A percentile compares a stretch with the other conserved stretches of the same genome.
Conservation (phyloP, 345 rosid species). For the Pistacia atlantica region DNA sequence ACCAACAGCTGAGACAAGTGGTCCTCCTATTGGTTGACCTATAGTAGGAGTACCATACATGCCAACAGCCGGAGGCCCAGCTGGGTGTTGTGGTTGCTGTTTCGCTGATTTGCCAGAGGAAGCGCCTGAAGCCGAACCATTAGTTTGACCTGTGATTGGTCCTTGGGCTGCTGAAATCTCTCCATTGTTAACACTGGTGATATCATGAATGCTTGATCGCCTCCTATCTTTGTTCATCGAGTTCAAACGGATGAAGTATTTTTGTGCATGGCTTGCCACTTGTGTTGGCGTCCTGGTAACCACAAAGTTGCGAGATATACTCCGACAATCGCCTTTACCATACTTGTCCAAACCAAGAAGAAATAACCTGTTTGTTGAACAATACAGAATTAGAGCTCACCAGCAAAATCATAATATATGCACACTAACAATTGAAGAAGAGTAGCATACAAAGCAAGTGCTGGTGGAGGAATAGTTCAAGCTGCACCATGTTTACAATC, state of each 20-base stretch:
- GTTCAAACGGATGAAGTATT: conserved; percentile 88
- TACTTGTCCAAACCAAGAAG: conserved; percentile 96
- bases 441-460: neutral
- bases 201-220: conserved; percentile 94
- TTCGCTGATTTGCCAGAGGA: conserved; percentile 61
- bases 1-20: conserved; percentile 87
- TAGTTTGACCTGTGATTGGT: conserved; percentile 91
- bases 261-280: conserved; percentile 99
- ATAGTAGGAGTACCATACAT: conserved; percentile 68
- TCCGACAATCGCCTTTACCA: conserved; percentile 98
- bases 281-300: conserved; percentile 97
- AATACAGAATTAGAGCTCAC: conserved; percentile 4
- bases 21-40: conserved; percentile 85
- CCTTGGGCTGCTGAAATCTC: conserved; percentile 71
- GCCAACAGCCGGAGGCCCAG: conserved; percentile 49
- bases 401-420: neutral
- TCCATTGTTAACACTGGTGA: conserved; percentile 79
- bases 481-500: neutral
- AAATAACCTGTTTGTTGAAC: conserved; percentile 65
- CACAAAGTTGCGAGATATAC: conserved; percentile 93
- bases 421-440: neutral
- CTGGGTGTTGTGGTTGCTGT: conserved; percentile 56
- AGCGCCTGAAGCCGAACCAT: conserved; percentile 51
- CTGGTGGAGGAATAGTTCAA: neutral
- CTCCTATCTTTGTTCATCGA: conserved; percentile 95